Conservation (phyloP, 345 rosid genomes). For the Adansonia digitata region DNA sequence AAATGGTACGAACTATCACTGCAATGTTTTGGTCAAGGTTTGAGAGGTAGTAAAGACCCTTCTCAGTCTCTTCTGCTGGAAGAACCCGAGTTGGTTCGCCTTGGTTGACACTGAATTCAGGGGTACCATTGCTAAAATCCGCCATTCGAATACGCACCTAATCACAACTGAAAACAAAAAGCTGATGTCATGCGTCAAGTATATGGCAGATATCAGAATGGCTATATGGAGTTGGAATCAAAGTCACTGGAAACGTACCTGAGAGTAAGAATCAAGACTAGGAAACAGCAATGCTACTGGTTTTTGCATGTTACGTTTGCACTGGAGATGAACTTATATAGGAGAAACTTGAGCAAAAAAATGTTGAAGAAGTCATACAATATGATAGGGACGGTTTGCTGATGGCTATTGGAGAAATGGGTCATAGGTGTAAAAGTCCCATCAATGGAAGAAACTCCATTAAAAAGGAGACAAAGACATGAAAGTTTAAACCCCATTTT, state of each 20-base stretch:
- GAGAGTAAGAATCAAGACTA: not conserved
- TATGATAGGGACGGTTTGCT: slow-evolving; percentile 28
- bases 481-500: not conserved
- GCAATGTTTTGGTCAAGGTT: slow-evolving; percentile 94
- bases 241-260: slow-evolving; percentile 3
- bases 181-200: not conserved
- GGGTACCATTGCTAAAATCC: slow-evolving; percentile 9
- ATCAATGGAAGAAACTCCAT: not conserved
- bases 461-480: not conserved
- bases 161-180: not conserved
- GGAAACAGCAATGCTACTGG: not conserved
- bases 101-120: slow-evolving; percentile 40
- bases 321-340: slow-evolving; percentile 26
- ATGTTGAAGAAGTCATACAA: slow-evolving; percentile 19
- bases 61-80: slow-evolving; percentile 60
- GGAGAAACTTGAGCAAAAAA: slow-evolving; percentile 13
- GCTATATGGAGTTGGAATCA: not conserved
- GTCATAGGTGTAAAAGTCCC: not conserved
- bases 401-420: not conserved
- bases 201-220: too few relatives aligned
- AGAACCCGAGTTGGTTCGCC: slow-evolving; percentile 52
- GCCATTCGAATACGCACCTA: slow-evolving; percentile 39
- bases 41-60: slow-evolving; percentile 61
- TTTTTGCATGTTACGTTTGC: not conserved
- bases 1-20: slow-evolving; percentile 64